A percentile compares a stretch with the other conserved stretches of the same genome.
phyloP scores from a whole-genome alignment of 2,329 filamentous ascomycete genomes.

The Fusarium irregulare region DNA sequence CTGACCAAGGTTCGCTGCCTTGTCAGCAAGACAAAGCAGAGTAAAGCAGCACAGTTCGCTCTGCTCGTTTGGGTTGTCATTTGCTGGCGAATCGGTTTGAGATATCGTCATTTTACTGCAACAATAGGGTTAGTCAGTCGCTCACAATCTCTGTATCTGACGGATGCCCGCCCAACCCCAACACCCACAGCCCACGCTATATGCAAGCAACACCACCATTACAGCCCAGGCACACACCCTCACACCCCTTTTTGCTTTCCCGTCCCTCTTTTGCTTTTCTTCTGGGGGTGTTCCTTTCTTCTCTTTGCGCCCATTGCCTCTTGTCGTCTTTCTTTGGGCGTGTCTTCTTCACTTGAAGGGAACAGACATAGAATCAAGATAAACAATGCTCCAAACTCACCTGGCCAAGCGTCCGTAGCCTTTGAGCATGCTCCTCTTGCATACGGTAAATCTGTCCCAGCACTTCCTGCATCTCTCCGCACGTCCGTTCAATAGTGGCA shows the following conservation, averaged over 20 bases:
- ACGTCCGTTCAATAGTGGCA: slow-evolving; percentile 78
- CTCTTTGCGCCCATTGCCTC: slow-evolving; percentile 9
- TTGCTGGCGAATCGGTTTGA: slow-evolving; percentile 17
- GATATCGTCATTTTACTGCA: slow-evolving; percentile 31
- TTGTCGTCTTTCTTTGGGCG: not conserved
- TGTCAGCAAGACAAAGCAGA: not conserved
- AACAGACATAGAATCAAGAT: slow-evolving; percentile 4
- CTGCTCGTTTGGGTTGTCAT: slow-evolving; percentile 20
- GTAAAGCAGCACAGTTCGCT: slow-evolving; percentile 23
- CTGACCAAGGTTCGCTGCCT: slow-evolving; percentile 9
- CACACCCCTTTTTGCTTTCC: slow-evolving; percentile 36
- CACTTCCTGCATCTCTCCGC: slow-evolving; percentile 75
- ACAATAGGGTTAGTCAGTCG: slow-evolving; percentile 22
- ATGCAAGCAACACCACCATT: slow-evolving; percentile 40
- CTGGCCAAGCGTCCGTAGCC: slow-evolving; percentile 50
- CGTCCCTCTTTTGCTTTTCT: slow-evolving; percentile 22
- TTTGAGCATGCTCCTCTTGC: slow-evolving; percentile 53
- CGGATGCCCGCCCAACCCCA: not conserved
- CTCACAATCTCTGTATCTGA: slow-evolving; percentile 17
- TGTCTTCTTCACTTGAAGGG: slow-evolving; percentile 4
- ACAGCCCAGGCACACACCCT: slow-evolving; percentile 32
- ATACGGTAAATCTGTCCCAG: slow-evolving; percentile 67
- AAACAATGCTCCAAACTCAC: slow-evolving; percentile 23
- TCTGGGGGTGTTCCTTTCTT: slow-evolving; percentile 8
- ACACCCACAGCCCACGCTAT: slow-evolving; percentile 36